Percentiles rank a stretch among this genome's conserved stretches.
phyloP scores from a whole-genome alignment of 306 rosid genomes.

The Citrullus amarus region DNA sequence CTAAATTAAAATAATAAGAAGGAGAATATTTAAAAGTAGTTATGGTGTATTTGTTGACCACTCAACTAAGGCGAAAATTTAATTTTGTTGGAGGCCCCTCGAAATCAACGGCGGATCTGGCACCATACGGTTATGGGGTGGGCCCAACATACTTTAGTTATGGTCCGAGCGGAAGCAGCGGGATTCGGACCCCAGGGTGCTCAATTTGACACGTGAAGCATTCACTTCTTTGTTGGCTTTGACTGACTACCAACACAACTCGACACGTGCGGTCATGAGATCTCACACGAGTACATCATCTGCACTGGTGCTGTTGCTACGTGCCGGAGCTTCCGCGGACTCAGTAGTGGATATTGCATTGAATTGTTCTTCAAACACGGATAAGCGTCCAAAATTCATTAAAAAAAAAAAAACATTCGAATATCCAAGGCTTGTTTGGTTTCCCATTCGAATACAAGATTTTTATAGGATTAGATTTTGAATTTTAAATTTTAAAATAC shows the following conservation, averaged over 20 bases:
- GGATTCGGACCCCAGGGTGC: neutral
- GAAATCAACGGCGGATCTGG: neutral
- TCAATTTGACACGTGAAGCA: slow-evolving; percentile 15
- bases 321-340: neutral
- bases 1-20: too few species aligned
- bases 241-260: neutral
- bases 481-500: too few species aligned
- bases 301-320: neutral
- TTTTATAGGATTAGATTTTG: too few species aligned
- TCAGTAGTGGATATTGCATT: too few species aligned
- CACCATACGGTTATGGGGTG: neutral
- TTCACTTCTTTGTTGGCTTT: slow-evolving; percentile 5
- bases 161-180: slow-evolving; percentile 5
- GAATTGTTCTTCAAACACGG: too few species aligned
- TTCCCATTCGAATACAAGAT: too few species aligned
- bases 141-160: neutral
- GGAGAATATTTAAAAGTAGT: too few species aligned
- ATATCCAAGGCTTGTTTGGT: too few species aligned
- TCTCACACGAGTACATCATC: neutral
- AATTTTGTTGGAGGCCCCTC: neutral
- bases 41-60: too few species aligned
- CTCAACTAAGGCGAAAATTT: neutral
- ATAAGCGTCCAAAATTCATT: too few species aligned
- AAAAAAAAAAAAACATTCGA: too few species aligned
- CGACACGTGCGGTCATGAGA: neutral